Evolutionary conservation across 371 early-diverging fungal genomes (phyloP), one percentile per base, ranked within the genome.

Genomic region (Mortierella sp.): DNA sequence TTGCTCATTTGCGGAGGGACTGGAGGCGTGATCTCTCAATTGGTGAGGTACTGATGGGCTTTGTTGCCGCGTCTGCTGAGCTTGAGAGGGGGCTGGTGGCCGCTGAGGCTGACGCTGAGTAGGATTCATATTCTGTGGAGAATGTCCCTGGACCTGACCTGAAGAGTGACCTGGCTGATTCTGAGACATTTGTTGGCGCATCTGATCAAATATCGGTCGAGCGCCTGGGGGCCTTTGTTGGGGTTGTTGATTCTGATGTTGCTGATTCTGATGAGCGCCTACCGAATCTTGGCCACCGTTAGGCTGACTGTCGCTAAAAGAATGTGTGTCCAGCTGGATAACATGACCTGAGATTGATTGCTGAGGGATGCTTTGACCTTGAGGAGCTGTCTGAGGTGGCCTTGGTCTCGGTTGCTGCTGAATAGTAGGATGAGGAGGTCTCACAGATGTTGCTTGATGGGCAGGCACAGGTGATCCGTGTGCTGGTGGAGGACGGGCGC

Each of bases 161-260:
- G 65, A 70, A 38, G 55, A 19, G 13, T 67, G 74, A 0, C n/a
- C 43, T 3, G 36, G 53, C 38, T 60, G 67, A n/a, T 45, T 63
- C 24, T 61, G 68, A 4, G 77, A 33, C 8, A 57, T 36, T n/a
- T 74, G 76, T 32, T 73, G 74, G 21, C 73, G 70, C 73, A 73
- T 72, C 33, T 72, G 76, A 55, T 76, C 82, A 28, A 76, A 58
- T 32, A 69, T 76, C 24, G 82, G 76, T 61, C 82, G 66, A 8
- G 70, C 73, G 4, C 72, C 81, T 22, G 75, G 69, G 24, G 82
- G 69, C 28, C 71, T 65, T 33, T 65, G 78, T 28, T 65, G 73
- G 28, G 41, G 61, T 13, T 69, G 75, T 1, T 69, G 70, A n/a
- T 50, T n/a, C n/a, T 53, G 72, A 15, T 53, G 57, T 10, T 60